These are phyloP conservation scores for Lophium mytilinum DNA, from an alignment of 495 filamentous ascomycete genomes.

Conservation along the genomic window DNA sequence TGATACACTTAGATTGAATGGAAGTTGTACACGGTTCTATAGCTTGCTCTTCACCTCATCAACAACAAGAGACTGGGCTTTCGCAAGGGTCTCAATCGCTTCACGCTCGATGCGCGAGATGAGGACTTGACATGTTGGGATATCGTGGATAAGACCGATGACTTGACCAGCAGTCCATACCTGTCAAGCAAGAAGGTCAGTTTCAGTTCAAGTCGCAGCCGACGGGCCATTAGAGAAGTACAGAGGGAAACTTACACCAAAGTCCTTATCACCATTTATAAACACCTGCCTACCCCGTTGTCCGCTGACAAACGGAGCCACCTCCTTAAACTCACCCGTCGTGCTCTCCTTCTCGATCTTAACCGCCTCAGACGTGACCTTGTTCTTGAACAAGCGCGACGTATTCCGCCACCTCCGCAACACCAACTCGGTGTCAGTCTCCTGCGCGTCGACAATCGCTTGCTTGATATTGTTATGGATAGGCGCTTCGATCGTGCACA, in stretches of 20 bases:
- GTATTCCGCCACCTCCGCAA: conserved; percentile 93
- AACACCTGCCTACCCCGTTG: conserved; percentile 90
- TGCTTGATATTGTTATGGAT: conserved; percentile 92
- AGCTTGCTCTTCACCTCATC: conserved; percentile 35
- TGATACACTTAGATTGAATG: no score
- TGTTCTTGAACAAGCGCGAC: conserved; percentile 77
- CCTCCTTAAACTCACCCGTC: conserved; percentile 84
- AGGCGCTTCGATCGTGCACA: conserved; percentile 86
- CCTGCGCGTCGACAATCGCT: conserved; percentile 77
- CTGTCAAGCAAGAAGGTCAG: conserved; percentile 26
- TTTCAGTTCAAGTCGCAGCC: neutral
- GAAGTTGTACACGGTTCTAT: conserved; percentile 8
- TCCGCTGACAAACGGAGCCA: conserved; percentile 83
- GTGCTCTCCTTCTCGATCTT: conserved; percentile 78
- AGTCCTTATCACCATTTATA: conserved; percentile 82
- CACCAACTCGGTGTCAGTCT: conserved; percentile 85
- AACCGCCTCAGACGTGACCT: conserved; percentile 70
- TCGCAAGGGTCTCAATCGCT: conserved; percentile 43
- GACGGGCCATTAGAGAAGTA: neutral
- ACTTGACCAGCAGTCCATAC: conserved; percentile 68
- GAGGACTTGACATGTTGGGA: conserved; percentile 54
- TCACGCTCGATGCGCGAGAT: conserved; percentile 55
- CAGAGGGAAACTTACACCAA: conserved; percentile 55
- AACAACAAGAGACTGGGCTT: conserved; percentile 24
- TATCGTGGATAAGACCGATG: conserved; percentile 61